Conservation (phyloP, 768 basidiomycete species). For the Epithele typhae region DNA sequence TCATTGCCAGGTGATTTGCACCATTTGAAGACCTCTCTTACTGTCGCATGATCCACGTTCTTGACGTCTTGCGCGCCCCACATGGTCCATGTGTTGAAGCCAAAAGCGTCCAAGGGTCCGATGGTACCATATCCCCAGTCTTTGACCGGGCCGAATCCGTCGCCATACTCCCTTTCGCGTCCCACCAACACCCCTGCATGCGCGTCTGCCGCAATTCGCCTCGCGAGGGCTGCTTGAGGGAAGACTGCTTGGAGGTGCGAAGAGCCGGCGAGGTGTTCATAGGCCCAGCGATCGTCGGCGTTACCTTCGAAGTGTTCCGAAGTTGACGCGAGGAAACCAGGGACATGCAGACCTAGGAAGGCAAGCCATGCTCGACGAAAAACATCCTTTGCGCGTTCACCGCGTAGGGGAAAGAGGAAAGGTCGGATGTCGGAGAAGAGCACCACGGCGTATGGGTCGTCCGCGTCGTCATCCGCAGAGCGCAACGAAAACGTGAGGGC, state of each 20-base stretch:
- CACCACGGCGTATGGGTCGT: slow-evolving; percentile 71
- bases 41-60: slow-evolving; percentile 43
- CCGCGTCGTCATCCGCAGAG: slow-evolving; percentile 43
- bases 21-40: slow-evolving; percentile 56
- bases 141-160: slow-evolving; percentile 64
- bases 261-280: slow-evolving; percentile 40
- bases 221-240: slow-evolving; percentile 32
- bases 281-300: slow-evolving; percentile 70
- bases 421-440: slow-evolving; percentile 70
- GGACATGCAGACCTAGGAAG: slow-evolving; percentile 65
- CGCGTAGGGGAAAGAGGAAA: slow-evolving; percentile 43
- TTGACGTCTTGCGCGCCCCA: slow-evolving; percentile 48
- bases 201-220: slow-evolving; percentile 48
- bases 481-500: slow-evolving; percentile 45
- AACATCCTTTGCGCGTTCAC: slow-evolving; percentile 41
- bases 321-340: slow-evolving; percentile 51
- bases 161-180: slow-evolving; percentile 54
- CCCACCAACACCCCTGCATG: slow-evolving; percentile 65
- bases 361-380: slow-evolving; percentile 72
- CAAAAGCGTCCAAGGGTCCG: slow-evolving; percentile 48
- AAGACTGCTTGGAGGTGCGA: slow-evolving; percentile 49
- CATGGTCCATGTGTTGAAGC: slow-evolving; percentile 32
- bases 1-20: slow-evolving; percentile 46
- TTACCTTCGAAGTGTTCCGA: slow-evolving; percentile 28
- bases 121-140: slow-evolving; percentile 56